phyloP scores from a whole-genome alignment of 345 rosid genomes.

The Acer saccharum region DNA sequence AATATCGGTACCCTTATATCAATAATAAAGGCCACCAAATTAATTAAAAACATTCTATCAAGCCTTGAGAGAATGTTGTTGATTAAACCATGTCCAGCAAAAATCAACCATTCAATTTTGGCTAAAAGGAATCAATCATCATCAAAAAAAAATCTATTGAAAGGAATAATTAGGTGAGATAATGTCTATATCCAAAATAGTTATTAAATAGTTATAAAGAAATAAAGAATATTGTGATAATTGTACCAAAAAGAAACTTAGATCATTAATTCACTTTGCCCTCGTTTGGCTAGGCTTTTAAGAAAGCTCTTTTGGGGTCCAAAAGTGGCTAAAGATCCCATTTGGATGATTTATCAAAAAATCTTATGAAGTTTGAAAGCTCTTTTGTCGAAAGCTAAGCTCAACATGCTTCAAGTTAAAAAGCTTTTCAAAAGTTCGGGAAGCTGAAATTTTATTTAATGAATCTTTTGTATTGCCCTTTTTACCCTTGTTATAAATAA shows the following conservation, averaged over 20 bases:
- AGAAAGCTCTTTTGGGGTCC: no score
- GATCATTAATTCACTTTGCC: conserved; percentile 4
- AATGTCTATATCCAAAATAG: background rate
- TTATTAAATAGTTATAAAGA: background rate
- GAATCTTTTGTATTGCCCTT: no score
- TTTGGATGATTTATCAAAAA: no score
- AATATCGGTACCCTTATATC: background rate
- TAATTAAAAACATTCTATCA: background rate
- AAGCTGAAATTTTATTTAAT: no score
- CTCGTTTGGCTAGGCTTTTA: no score
- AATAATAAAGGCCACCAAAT: background rate
- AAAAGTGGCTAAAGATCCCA: no score
- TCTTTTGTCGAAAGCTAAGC: no score
- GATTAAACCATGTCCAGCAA: no score
- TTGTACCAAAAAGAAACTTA: background rate
- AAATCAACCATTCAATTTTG: conserved; percentile 2
- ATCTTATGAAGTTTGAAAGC: no score
- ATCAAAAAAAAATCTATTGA: background rate
- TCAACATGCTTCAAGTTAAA: no score
- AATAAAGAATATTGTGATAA: background rate
- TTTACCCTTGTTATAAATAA: no score
- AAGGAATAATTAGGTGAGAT: background rate
- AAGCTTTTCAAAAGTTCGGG: no score
- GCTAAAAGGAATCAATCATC: conserved; percentile 13
- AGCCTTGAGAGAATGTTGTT: background rate